Evolutionary conservation across 1,284 basidiomycete genomes (phyloP), one percentile per base, ranked within the genome.

Genomic region (Hemileccinum hortonii): DNA sequence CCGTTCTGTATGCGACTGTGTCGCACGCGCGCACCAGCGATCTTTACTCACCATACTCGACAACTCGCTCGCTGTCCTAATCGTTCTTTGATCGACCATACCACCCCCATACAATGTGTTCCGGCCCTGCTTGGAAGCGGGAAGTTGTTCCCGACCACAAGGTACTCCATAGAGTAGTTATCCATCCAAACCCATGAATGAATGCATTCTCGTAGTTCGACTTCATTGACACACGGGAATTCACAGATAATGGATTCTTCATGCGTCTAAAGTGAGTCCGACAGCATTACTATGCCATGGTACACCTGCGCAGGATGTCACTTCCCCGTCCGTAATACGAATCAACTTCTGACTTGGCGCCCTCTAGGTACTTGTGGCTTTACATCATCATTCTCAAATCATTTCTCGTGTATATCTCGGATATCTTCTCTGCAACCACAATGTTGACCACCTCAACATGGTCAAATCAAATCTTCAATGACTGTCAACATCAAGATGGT

Each of bases 131-230:
- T 64, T 98, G 94, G 95, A 98, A 99, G 78, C 83, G 96, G 68
- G 96, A 98, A 78, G 84, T 91, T 63, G 95, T 99, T 42, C 92
- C 91, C 53, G 96, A 98, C 76, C 96, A 98, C 76, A 99, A 98
- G 82, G 94, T 94, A 58, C 47, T 77, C 55, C 41, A 53, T 45
- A 40, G 36, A 39, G 16, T 19, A 21, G 35, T 49, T 24, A 33
- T 44, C 37, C 37, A 18, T 38, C 36, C 22, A 14, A 15, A n/a
- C 29, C 38, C 24, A 29, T 19, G 11, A 49, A 15, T 47, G 44
- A 56, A 53, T 39, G 22, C 41, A 37, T 50, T 44, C 53, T 40
- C 44, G 24, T 60, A 98, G 94, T 98, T 98, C 69, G 96, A 99
- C 78, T 98, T 98, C 69, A 84, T 99, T 69, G 93, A 98, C 70